phyloP scores from a whole-genome alignment of 2,329 filamentous ascomycete genomes.

The Aspergillus sp. region DNA sequence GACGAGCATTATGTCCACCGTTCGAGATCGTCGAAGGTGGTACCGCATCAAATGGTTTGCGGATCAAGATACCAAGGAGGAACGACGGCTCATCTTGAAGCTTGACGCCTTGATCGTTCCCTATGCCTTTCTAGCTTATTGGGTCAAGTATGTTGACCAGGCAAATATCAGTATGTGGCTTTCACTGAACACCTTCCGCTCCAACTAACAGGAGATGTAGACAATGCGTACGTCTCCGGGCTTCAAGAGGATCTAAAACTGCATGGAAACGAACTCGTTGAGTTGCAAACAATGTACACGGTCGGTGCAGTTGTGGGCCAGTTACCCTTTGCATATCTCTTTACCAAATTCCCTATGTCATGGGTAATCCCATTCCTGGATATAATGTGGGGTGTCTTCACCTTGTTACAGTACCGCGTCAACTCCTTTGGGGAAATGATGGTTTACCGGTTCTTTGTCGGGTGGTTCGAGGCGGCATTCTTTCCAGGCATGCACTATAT shows the following conservation, averaged over 20 bases:
- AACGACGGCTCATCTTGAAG: slow-evolving; percentile 55
- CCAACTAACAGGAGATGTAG: slow-evolving; percentile 25
- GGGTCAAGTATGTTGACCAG: slow-evolving; percentile 59
- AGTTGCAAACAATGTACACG: slow-evolving; percentile 55
- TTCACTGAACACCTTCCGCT: background rate
- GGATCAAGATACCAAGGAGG: slow-evolving; percentile 50
- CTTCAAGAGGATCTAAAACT: slow-evolving; percentile 55
- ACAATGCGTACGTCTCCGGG: slow-evolving; percentile 58
- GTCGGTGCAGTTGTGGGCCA: slow-evolving; percentile 53
- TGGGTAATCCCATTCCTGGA: slow-evolving; percentile 55
- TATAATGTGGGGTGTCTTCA: slow-evolving; percentile 58
- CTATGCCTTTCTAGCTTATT: slow-evolving; percentile 57
- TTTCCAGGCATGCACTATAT: slow-evolving; percentile 40
- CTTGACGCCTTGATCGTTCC: slow-evolving; percentile 58
- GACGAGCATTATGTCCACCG: slow-evolving; percentile 8
- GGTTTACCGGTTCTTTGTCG: slow-evolving; percentile 56
- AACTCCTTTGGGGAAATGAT: slow-evolving; percentile 51
- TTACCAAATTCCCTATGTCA: slow-evolving; percentile 48
- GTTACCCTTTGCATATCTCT: slow-evolving; percentile 54
- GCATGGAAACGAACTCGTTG: slow-evolving; percentile 55
- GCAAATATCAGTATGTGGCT: slow-evolving; percentile 50
- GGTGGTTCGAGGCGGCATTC: slow-evolving; percentile 51
- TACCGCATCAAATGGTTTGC: slow-evolving; percentile 48
- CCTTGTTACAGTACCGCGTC: slow-evolving; percentile 55
- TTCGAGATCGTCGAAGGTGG: slow-evolving; percentile 19